Conservation (phyloP, 257 asterid species). For the Anisodus acutangulus region DNA sequence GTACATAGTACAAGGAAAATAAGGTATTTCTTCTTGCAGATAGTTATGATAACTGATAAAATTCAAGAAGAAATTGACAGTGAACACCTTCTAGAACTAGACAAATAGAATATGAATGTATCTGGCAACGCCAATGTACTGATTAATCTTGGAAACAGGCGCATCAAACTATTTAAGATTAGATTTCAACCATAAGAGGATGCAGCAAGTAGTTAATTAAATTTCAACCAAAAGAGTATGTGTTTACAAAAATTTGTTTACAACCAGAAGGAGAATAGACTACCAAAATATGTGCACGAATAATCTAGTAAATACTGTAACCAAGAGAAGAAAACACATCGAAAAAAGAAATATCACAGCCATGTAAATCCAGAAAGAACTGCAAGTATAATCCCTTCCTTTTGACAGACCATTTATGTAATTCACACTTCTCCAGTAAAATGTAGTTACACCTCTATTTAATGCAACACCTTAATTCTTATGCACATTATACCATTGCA, state of each 20-base stretch:
- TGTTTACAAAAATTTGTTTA: background rate
- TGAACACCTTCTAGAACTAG: background rate
- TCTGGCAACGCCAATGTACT: background rate
- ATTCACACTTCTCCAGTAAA: background rate
- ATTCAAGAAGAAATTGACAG: background rate
- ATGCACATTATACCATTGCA: background rate
- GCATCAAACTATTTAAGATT: background rate
- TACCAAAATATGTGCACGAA: background rate
- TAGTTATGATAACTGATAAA: background rate
- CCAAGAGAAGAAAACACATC: background rate
- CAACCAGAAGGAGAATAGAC: background rate
- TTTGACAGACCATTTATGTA: background rate
- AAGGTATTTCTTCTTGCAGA: background rate
- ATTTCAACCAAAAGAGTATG: background rate
- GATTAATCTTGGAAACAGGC: background rate
- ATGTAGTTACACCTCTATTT: background rate
- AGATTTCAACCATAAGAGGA: constrained; percentile 12
- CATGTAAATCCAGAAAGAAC: background rate
- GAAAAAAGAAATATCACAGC: background rate
- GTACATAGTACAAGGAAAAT: background rate
- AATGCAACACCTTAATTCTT: background rate
- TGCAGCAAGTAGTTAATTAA: background rate
- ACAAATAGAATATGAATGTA: background rate
- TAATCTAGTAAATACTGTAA: constrained; percentile 15
- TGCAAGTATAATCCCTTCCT: background rate